Percentiles rank a stretch among this genome's conserved stretches.
phyloP scores from a whole-genome alignment of 306 rosid genomes.

The Chamaecrista fasciculata region DNA sequence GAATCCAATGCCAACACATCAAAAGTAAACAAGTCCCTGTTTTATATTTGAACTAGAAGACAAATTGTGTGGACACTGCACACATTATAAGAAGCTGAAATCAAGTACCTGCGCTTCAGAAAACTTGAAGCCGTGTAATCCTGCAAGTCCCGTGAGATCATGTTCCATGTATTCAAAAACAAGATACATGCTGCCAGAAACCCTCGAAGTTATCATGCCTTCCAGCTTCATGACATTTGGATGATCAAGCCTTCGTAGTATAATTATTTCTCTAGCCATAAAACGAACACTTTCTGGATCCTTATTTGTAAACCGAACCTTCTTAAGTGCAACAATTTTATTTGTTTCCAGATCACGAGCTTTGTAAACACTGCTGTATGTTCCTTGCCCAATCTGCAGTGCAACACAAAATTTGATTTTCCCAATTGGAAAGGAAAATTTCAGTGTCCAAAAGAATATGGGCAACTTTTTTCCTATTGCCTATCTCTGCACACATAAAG shows the following conservation, averaged over 20 bases:
- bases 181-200: conserved; percentile 82
- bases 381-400: conserved; percentile 87
- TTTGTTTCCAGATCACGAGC: conserved; percentile 83
- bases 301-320: conserved; percentile 79
- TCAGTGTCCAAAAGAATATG: not conserved
- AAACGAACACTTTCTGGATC: conserved; percentile 90
- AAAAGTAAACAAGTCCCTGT: too few relatives aligned
- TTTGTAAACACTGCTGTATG: conserved; percentile 81
- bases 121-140: conserved; percentile 56
- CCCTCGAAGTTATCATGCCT: conserved; percentile 79
- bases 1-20: too few relatives aligned
- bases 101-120: conserved; percentile 65
- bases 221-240: conserved; percentile 92
- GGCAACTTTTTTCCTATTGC: too few relatives aligned
- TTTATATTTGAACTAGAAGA: too few relatives aligned
- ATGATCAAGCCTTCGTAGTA: conserved; percentile 77
- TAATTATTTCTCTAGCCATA: conserved; percentile 78
- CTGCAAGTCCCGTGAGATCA: conserved; percentile 76
- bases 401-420: not conserved
- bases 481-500: too few relatives aligned
- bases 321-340: conserved; percentile 75
- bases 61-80: not conserved
- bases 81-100: too few relatives aligned
- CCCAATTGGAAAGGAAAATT: not conserved
- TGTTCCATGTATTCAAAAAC: conserved; percentile 90